Evolutionary conservation across 345 rosid genomes (phyloP), one percentile per base, ranked within the genome.

Genomic region (Hevea brasiliensis): DNA sequence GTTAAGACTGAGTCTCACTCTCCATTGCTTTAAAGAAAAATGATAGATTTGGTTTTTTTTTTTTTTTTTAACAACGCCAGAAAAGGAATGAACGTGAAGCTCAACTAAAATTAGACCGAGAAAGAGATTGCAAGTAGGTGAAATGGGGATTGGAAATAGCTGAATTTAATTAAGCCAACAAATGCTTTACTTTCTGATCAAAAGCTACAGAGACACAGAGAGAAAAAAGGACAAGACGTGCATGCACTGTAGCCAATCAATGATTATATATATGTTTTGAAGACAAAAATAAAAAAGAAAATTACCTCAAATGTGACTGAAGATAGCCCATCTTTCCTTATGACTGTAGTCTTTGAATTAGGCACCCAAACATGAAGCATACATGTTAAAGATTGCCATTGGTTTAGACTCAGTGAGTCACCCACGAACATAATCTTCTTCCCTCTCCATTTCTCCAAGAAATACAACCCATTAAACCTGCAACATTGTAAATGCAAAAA

Each of bases 391-490:
- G 98, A 94, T 79, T 83, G 82, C 91, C 91, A 92, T 78, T 90
- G 93, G 84, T 94, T 92, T 65, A 76, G 72, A 82, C 94, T 92
- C 81, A 94, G 86, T 70, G 98, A 94, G 84, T 94, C 98, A 6
- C 98, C 98, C 54, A 94, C 98, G 70, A 94, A 94, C 98, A 94
- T 94, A 41, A 94, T 90, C 88, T 87, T 90, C 83, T 94, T 94
- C 80, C 98, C 98, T 69, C 92, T 86, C 92, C 89, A 89, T 81
- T 81, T 90, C 81, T 85, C 82, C 83, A 94, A 68, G 78, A 94
- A 90, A 81, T 77, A 77, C 74, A 80, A 5, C 74, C 97, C 98
- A 82, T 88, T 88, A 75, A 94, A 94, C 90, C 98, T 93, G 87
- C 3, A 56, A 70, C 45, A 70, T 18, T 58, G 63, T 23, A 62